Conservation (phyloP, 148 eudicot species). For the Camellia granthamiana region DNA sequence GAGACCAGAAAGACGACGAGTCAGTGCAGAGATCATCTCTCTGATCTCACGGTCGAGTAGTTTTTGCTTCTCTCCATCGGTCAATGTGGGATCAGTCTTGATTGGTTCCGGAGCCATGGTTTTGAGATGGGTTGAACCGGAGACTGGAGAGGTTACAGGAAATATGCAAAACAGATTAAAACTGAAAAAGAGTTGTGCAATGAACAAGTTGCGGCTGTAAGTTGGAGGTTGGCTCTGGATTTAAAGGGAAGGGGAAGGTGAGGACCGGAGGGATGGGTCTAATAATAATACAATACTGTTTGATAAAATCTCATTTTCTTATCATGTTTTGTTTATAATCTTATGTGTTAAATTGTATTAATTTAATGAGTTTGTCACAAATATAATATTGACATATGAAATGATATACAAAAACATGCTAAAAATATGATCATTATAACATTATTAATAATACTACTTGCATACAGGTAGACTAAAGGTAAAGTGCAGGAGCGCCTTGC, state of each 20-base stretch:
- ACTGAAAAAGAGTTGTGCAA: too few relatives aligned
- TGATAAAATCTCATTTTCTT: too few relatives aligned
- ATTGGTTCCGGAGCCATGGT: slow-evolving; percentile 7
- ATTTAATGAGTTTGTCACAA: too few relatives aligned
- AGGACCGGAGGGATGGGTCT: not conserved
- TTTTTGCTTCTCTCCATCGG: slow-evolving; percentile 29
- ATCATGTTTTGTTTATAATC: too few relatives aligned
- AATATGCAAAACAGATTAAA: not conserved
- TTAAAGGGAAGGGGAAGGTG: not conserved
- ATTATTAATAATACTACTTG: not conserved
- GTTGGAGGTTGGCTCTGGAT: not conserved
- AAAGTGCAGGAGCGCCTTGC: not conserved
- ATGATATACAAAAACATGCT: too few relatives aligned
- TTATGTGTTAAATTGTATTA: too few relatives aligned
- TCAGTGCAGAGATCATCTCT: slow-evolving; percentile 54
- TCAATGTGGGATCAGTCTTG: slow-evolving; percentile 14
- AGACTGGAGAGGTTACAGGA: not conserved
- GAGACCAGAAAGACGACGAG: slow-evolving; percentile 43
- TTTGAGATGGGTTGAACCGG: not conserved
- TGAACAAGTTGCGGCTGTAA: not conserved
- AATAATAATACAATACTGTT: too few relatives aligned
- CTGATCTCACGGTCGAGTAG: slow-evolving; percentile 48
- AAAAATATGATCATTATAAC: too few relatives aligned
- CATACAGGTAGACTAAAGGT: not conserved
- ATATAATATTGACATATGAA: too few relatives aligned